Percentiles rank a stretch among this genome's conserved stretches.
phyloP scores from a whole-genome alignment of 169 alveolate species.

The Cryptosporidium meleagridis region DNA sequence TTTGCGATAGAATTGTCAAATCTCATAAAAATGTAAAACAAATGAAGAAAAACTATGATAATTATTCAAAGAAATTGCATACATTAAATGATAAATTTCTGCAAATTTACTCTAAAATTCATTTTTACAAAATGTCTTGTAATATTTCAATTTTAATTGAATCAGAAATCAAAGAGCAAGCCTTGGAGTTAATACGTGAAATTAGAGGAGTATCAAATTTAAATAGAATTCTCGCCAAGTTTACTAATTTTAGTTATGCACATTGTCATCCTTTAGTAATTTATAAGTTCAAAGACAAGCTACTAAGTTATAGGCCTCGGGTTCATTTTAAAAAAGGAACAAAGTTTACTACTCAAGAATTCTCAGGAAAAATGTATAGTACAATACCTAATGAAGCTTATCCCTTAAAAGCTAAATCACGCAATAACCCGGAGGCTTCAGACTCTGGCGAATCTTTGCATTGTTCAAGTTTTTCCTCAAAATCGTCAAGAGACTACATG shows the following conservation, averaged over 20 bases:
- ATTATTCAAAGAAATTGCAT: not conserved
- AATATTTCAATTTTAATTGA: no score
- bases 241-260: no score
- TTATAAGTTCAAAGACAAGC: not conserved
- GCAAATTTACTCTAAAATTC: not conserved
- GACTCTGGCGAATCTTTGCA: not conserved
- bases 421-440: not conserved
- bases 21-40: no score
- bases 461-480: not conserved
- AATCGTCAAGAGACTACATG: not conserved
- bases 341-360: no score
- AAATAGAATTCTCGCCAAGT: not conserved
- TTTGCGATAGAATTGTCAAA: not conserved
- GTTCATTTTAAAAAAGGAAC: not conserved
- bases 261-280: not conserved
- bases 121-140: no score
- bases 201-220: no score
- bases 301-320: not conserved
- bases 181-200: not conserved
- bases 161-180: not conserved
- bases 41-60: not conserved
- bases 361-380: no score
- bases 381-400: not conserved
- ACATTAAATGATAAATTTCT: no score
- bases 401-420: not conserved